Evolutionary conservation across 202 grass and related monocot genomes (phyloP).

Genomic region (Saccharum hybrid): DNA sequence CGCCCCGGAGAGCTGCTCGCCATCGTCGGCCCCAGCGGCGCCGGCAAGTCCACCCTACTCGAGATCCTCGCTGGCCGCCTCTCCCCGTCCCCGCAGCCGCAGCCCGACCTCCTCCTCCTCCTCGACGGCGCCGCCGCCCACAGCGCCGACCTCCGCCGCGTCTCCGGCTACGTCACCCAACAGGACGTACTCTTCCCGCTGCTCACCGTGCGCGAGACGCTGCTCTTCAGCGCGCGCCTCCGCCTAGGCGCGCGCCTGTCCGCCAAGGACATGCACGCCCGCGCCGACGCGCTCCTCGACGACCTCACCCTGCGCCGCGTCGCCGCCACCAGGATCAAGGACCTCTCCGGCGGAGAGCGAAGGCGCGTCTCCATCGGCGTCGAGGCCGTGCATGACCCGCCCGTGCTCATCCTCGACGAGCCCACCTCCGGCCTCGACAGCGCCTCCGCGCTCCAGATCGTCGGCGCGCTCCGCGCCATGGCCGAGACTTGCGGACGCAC

Average conservation of each 20-base stretch:
- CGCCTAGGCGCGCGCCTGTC: constrained; percentile 48
- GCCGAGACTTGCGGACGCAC: too few relatives aligned
- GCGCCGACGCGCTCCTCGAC: constrained; percentile 57
- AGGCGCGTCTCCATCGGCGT: constrained; percentile 85
- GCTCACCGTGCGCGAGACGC: constrained; percentile 56
- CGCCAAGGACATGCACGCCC: constrained; percentile 1
- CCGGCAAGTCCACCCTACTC: constrained; percentile 70
- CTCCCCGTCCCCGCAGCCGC: too few relatives aligned
- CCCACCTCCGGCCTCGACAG: constrained; percentile 88
- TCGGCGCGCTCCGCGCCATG: too few relatives aligned
- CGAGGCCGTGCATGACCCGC: constrained; percentile 68
- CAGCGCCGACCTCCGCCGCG: too few relatives aligned
- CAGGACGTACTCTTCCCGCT: too few relatives aligned
- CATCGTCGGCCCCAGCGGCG: constrained; percentile 91
- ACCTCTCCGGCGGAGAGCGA: constrained; percentile 79
- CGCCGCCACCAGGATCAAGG: constrained; percentile 58
- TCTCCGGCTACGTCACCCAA: too few relatives aligned
- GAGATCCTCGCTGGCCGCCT: too few relatives aligned
- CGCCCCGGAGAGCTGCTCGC: constrained; percentile 57
- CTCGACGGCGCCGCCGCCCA: background rate
- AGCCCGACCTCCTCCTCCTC: background rate
- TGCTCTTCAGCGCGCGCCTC: constrained; percentile 19
- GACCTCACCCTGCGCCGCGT: constrained; percentile 66
- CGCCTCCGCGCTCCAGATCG: too few relatives aligned
- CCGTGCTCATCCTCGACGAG: constrained; percentile 82